Evolutionary conservation across 2,329 filamentous ascomycete species (phyloP), one percentile per base, ranked within the genome.

Genomic region (Trichoderma atrobrunneum): DNA sequence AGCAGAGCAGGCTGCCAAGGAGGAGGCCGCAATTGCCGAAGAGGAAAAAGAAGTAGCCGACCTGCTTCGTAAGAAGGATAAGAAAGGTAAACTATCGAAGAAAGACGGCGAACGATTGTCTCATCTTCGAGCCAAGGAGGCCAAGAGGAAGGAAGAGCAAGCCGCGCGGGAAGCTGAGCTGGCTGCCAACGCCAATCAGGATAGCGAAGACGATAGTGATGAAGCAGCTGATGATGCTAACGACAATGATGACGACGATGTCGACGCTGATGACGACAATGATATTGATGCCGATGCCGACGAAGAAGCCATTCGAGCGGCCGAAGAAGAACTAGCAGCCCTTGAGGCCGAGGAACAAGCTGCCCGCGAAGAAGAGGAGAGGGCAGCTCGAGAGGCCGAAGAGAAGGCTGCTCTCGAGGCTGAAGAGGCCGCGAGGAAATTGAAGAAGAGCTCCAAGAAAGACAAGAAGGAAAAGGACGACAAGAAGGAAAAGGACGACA

Each of bases 361-460:
- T 12, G 73, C 72, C 7, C 57, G 57, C 2, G 73, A 73, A 32
- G 77, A 76, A 43, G 77, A 79, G 60, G 76, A 56, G 24, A 76
- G 71, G 28, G 75, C 66, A 10, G 73, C 74, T 14, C 74, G 72
- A 21, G 73, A 80, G 72, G 76, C 78, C 72, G 77, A 78, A 78
- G 75, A 75, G 26, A 70, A 62, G 21, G 72, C 72, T 54, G 72
- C 67, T 30, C 74, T 75, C 43, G 71, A 54, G n/a, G 72, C 70
- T 14, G 75, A 73, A 63, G 75, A 67, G 60, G 75, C 76, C 5
- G 68, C 80, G 56, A 82, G 82, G 73, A 85, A 84, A 76, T 80
- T 81, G 32, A 85, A 85, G 77, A 83, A 83, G 73, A 79, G 79
- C 62, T 81, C 80, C 34, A 82, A 79, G 73, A 76, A 77, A n/a